Conservation (phyloP, 2,329 filamentous ascomycete genomes). For the Daldinia sp. region DNA sequence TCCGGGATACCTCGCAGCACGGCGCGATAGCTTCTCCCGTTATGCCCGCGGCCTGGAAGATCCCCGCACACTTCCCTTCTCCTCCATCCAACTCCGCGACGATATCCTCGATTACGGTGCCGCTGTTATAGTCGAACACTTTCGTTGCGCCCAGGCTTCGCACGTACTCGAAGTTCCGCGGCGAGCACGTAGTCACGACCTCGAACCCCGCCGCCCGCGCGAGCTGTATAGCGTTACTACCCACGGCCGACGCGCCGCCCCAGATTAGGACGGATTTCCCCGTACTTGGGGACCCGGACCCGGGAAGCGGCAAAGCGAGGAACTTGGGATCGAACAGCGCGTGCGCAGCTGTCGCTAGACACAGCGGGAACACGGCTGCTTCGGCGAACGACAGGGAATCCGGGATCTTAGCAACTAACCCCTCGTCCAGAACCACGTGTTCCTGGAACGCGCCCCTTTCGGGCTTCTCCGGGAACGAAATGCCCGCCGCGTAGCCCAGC, state of each 20-base stretch:
- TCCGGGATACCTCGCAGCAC: constrained; percentile 21
- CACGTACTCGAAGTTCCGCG: constrained; percentile 24
- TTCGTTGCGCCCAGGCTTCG: constrained; percentile 17
- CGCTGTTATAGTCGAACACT: constrained; percentile 24
- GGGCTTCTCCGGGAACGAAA: neutral
- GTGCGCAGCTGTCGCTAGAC: constrained; percentile 25
- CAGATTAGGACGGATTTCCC: constrained; percentile 25
- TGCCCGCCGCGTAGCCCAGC: constrained; percentile 5
- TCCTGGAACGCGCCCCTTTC: constrained; percentile 28
- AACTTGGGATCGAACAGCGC: constrained; percentile 27
- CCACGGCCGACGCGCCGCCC: constrained; percentile 30
- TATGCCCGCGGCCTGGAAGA: constrained; percentile 33
- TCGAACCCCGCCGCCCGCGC: constrained; percentile 18
- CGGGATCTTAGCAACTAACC: constrained; percentile 12
- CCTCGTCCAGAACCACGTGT: constrained; percentile 15
- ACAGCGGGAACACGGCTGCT: constrained; percentile 31
- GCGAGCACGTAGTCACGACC: constrained; percentile 31
- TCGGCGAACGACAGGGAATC: constrained; percentile 17
- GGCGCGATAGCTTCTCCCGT: constrained; percentile 10
- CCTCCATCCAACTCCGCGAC: constrained; percentile 18
- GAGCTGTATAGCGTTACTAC: constrained; percentile 29
- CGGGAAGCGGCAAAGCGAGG: constrained; percentile 5
- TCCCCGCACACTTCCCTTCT: constrained; percentile 16
- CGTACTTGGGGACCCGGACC: neutral
- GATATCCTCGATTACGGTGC: constrained; percentile 17